A percentile compares a stretch with the other conserved stretches of the same genome.
Evolutionary conservation across 2,329 filamentous ascomycete genomes (phyloP).

Genomic region (Fusarium pseudoanthophilum): DNA sequence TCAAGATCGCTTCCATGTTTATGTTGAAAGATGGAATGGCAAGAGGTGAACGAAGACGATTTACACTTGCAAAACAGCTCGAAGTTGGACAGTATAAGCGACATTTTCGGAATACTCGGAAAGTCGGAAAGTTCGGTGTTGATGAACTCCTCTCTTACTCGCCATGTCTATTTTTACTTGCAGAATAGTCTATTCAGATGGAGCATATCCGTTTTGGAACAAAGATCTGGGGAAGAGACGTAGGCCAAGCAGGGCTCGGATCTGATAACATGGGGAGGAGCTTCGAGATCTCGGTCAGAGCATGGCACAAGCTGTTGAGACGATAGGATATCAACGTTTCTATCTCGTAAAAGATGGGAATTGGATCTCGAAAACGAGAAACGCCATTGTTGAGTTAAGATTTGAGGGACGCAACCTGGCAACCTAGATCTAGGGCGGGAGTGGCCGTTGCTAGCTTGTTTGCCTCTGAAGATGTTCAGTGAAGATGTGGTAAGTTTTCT

Average conservation of each 20-base stretch:
- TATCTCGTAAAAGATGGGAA: conserved; percentile 17
- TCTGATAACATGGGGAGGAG: neutral
- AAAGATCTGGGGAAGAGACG: conserved; percentile 4
- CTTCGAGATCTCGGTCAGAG: neutral
- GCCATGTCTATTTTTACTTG: neutral
- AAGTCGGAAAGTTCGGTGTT: neutral
- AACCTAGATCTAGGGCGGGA: conserved; percentile 18
- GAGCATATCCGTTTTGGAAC: neutral
- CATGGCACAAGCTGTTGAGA: neutral
- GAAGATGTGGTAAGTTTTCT: neutral
- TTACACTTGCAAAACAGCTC: neutral
- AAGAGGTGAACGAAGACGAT: too few species aligned
- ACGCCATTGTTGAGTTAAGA: neutral
- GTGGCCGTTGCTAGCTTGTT: conserved; percentile 26
- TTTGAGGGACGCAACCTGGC: neutral
- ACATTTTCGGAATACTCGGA: neutral
- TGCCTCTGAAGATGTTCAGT: neutral
- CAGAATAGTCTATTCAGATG: neutral
- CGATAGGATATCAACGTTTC: neutral
- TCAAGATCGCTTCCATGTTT: neutral
- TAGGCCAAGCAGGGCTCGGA: neutral
- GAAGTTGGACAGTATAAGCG: neutral
- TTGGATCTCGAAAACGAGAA: neutral
- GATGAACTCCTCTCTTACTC: neutral
- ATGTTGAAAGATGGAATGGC: neutral